Percentiles rank a stretch among this genome's conserved stretches.
phyloP scores from a whole-genome alignment of 768 basidiomycete species.

The Suillus ampliporus region DNA sequence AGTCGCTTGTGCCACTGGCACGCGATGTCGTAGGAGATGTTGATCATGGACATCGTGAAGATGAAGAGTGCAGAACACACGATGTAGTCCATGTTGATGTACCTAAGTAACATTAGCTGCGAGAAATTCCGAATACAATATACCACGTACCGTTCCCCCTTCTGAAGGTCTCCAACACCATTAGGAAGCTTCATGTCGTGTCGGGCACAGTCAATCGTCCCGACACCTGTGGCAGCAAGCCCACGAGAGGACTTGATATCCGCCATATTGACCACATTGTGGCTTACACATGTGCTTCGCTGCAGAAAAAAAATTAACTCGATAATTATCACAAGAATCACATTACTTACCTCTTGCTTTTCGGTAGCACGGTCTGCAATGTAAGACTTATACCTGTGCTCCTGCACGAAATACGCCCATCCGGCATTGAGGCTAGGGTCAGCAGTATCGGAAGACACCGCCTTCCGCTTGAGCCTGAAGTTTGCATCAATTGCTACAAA shows the following conservation, averaged over 20 bases:
- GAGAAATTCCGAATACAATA: neutral
- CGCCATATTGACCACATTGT: neutral
- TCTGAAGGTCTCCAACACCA: constrained; percentile 18
- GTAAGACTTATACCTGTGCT: constrained; percentile 20
- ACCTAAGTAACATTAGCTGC: neutral
- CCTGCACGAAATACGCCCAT: constrained; percentile 34
- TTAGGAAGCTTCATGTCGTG: constrained; percentile 27
- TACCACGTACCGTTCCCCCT: constrained; percentile 15
- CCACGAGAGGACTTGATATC: neutral
- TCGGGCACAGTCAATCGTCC: constrained; percentile 12
- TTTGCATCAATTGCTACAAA: constrained; percentile 40
- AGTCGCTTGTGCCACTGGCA: constrained; percentile 30
- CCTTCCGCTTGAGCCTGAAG: constrained; percentile 36
- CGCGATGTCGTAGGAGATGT: constrained; percentile 26
- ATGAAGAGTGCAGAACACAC: neutral
- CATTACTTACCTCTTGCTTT: too few relatives aligned
- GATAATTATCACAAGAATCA: too few relatives aligned
- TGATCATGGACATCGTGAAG: neutral
- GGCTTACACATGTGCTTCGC: constrained; percentile 26
- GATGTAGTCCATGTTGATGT: neutral
- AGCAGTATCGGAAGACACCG: constrained; percentile 27
- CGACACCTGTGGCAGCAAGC: constrained; percentile 6
- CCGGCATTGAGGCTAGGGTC: constrained; percentile 36
- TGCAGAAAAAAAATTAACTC: constrained; percentile 7
- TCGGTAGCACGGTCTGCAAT: constrained; percentile 11